Base-by-base conservation (phyloP, 2,329 filamentous ascomycete species). In the Penicillium glabrum region DNA sequence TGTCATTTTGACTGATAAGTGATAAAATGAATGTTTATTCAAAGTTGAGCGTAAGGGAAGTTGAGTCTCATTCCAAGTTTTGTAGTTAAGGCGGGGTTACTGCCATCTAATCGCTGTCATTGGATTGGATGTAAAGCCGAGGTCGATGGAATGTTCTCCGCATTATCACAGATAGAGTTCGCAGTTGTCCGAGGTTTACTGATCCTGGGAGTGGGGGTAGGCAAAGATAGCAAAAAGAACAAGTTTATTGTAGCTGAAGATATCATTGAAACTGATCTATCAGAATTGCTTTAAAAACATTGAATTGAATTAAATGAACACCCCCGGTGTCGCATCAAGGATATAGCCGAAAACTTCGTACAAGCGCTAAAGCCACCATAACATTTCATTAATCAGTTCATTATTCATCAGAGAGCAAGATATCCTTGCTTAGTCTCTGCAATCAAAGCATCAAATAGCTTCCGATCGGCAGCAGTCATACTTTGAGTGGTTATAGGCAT, bases 391-490 rank as follows among this genome's bases (percentile, higher is more conserved):
- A 8, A 19, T 29, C 35, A 26, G 19, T 29, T 43, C n/a, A 51
- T 49, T 33, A 26, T 50, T 49, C 24, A 44, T 44, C 3, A 24
- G 33, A 31, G 29, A 39, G 51, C 31, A 14, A 46, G 21, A 33
- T 47, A 53, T 33, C 51, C 44, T 27, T 14, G 29, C 43, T 48
- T 45, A n/a, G 55, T 53, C 47, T 66, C 64, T 8, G 53, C 61
- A 19, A 67, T 35, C 13, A 67, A 41, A 8, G 55, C 66, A 1
- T 63, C 56, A 16, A 61, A 61, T 9, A 66, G 50, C 13, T 43
- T 45, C 16, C 49, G 56, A 35, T 64, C 63, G 5, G 56, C 51
- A 3, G 41, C 50, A 26, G 35, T 61, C 21, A 62, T 51, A 21
- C 43, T 39, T 26, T 61, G 44, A 26, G 46, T 46, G 35, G 53